Conservation (phyloP, 1,139 yeast genomes). For the Hansenula lynferdii region DNA sequence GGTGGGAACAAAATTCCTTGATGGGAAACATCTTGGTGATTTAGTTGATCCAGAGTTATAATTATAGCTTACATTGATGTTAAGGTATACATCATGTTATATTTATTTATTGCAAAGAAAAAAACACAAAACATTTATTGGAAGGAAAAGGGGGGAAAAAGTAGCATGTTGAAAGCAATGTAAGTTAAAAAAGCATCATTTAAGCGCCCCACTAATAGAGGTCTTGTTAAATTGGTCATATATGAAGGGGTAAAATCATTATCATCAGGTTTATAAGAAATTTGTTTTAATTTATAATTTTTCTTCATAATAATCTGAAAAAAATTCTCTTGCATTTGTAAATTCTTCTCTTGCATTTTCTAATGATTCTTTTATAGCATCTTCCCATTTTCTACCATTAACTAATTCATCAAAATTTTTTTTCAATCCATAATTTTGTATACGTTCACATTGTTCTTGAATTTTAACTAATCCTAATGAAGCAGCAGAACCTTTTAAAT, state of each 20-base stretch:
- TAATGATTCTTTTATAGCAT: constrained; percentile 44
- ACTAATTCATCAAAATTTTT: constrained; percentile 31
- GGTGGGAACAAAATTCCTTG: constrained; percentile 29
- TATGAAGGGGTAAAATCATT: no score
- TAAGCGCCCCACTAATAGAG: no score
- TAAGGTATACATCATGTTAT: no score
- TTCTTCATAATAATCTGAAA: constrained; percentile 55
- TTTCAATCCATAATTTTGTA: constrained; percentile 79
- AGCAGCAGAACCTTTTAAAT: constrained; percentile 93
- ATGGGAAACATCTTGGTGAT: constrained; percentile 38
- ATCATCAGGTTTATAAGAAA: no score
- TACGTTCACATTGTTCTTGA: constrained; percentile 84
- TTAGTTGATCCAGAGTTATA: constrained; percentile 29
- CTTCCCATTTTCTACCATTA: constrained; percentile 21
- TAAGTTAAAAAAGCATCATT: no score
- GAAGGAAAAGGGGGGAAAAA: no score
- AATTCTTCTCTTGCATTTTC: constrained; percentile 55
- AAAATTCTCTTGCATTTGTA: constrained; percentile 47
- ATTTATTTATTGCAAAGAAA: no score
- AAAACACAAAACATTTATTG: no score
- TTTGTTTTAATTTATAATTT: no score
- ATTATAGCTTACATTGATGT: no score
- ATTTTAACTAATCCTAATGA: constrained; percentile 83
- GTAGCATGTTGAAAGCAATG: no score
- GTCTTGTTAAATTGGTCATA: no score